These are phyloP conservation scores for Cutaneotrichosporon dermatis DNA, from an alignment of 1,284 basidiomycete genomes.

Conservation along the genomic window DNA sequence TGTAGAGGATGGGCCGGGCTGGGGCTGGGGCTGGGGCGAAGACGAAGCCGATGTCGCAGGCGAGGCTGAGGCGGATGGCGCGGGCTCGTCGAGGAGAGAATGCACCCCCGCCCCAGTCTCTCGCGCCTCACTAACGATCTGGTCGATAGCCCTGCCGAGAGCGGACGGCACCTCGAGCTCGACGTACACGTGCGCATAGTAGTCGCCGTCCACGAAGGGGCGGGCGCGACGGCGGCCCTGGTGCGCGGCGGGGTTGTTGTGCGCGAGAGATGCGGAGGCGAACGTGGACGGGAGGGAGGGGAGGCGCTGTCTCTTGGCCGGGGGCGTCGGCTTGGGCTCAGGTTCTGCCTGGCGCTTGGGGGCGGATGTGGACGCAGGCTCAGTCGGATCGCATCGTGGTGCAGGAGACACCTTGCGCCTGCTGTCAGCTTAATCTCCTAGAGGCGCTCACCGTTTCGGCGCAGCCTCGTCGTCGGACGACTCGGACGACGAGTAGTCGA, in stretches of 20 bases:
- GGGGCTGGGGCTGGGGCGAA: too few relatives aligned
- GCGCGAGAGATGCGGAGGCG: not conserved
- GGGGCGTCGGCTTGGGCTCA: not conserved
- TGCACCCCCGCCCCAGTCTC: conserved; percentile 15
- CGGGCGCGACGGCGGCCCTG: conserved; percentile 41
- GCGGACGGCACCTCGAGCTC: conserved; percentile 25
- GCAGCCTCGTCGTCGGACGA: not conserved
- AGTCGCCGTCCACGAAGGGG: conserved; percentile 46
- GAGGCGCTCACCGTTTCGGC: not conserved
- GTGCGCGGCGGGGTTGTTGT: conserved; percentile 40
- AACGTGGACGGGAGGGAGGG: conserved; percentile 9
- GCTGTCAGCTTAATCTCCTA: not conserved
- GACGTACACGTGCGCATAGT: conserved; percentile 45
- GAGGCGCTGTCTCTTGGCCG: not conserved
- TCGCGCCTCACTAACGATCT: conserved; percentile 3
- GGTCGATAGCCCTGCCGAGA: conserved; percentile 20
- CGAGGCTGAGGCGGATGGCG: too few relatives aligned
- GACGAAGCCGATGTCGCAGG: too few relatives aligned
- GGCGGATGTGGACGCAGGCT: not conserved
- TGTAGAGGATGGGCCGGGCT: too few relatives aligned
- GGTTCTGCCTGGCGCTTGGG: not conserved
- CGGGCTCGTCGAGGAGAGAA: conserved; percentile 11
- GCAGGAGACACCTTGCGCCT: not conserved
- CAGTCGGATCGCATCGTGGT: not conserved
- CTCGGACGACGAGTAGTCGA: not conserved